Conservation (phyloP, 2,329 filamentous ascomycete species). For the Fusarium sp. region DNA sequence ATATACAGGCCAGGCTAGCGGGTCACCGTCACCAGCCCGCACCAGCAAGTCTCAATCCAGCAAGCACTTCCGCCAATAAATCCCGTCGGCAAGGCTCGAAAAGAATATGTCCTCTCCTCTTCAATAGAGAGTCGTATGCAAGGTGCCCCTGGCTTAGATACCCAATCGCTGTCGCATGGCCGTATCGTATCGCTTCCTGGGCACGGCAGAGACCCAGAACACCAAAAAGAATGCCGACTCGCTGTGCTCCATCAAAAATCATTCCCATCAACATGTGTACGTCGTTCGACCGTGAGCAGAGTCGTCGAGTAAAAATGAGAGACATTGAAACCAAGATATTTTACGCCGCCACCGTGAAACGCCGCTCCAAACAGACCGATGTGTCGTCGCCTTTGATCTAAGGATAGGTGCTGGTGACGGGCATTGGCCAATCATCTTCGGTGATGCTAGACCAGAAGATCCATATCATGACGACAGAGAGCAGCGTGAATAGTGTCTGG, state of each 20-base stretch:
- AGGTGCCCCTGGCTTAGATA: slow-evolving; percentile 38
- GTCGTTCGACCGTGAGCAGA: slow-evolving; percentile 43
- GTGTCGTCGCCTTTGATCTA: slow-evolving; percentile 22
- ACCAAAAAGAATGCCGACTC: slow-evolving; percentile 33
- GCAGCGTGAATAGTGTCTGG: slow-evolving; percentile 89
- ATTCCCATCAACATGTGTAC: slow-evolving; percentile 45
- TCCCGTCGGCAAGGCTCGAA: slow-evolving; percentile 28
- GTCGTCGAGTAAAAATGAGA: slow-evolving; percentile 44
- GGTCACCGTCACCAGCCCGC: slow-evolving; percentile 17
- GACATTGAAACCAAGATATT: slow-evolving; percentile 43
- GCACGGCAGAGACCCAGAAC: slow-evolving; percentile 14
- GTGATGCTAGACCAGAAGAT: slow-evolving; percentile 99
- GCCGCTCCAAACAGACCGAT: slow-evolving; percentile 37
- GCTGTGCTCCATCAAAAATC: slow-evolving; percentile 40
- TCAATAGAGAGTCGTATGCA: slow-evolving; percentile 36
- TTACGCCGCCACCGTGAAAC: slow-evolving; percentile 42
- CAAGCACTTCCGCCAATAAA: slow-evolving; percentile 33
- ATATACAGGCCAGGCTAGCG: slow-evolving; percentile 41
- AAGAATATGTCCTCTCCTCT: slow-evolving; percentile 15
- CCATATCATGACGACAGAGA: slow-evolving; percentile 88
- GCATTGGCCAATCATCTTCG: slow-evolving; percentile 94
- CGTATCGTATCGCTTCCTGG: slow-evolving; percentile 18
- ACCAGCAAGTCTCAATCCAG: slow-evolving; percentile 35
- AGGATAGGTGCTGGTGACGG: slow-evolving; percentile 57
- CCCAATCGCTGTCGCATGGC: slow-evolving; percentile 31